A percentile compares a stretch with the other conserved stretches of the same genome.
These are phyloP conservation scores for Candida dendrica DNA, from an alignment of 805 yeast genomes.

Conservation along the genomic window DNA sequence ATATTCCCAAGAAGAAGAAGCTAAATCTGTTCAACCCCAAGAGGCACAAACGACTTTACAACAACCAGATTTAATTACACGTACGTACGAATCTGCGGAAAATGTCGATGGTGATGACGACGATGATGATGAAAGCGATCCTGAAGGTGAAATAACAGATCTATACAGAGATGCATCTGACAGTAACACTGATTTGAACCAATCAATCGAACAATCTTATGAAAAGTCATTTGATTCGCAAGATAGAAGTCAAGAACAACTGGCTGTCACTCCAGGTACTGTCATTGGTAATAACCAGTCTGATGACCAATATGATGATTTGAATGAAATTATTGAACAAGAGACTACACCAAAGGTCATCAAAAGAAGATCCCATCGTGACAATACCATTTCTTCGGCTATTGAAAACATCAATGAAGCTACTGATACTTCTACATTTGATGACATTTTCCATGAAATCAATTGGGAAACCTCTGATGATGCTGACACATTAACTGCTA, in stretches of 20 bases:
- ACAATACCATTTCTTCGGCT: constrained; percentile 24
- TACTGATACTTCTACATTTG: constrained; percentile 27
- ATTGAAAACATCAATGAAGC: constrained; percentile 20
- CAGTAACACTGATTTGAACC: constrained; percentile 2
- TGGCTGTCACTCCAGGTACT: constrained; percentile 10
- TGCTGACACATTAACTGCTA: constrained; percentile 47
- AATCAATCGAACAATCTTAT: constrained; percentile 5
- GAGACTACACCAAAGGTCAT: constrained; percentile 3
- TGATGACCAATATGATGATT: constrained; percentile 15
- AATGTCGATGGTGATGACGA: constrained; percentile 8
- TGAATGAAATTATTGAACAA: constrained; percentile 4
- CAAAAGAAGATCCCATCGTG: constrained; percentile 14
- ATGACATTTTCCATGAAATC: constrained; percentile 69
- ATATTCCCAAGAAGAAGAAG: constrained; percentile 10
- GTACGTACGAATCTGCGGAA: too few relatives aligned
- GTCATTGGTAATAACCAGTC: constrained; percentile 7
- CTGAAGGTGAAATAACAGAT: constrained; percentile 22
- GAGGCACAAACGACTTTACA: neutral
- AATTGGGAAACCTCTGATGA: constrained; percentile 71
- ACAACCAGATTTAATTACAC: too few relatives aligned
- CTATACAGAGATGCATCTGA: constrained; percentile 11
- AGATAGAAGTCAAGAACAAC: constrained; percentile 4
- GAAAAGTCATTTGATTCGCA: constrained; percentile 11
- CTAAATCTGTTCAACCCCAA: constrained; percentile 2
- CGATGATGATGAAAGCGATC: constrained; percentile 20